Evolutionary conservation across 192 early-diverging fungal species (phyloP), one percentile per base, ranked within the genome.

Genomic region (Coemansia guatemalensis): DNA sequence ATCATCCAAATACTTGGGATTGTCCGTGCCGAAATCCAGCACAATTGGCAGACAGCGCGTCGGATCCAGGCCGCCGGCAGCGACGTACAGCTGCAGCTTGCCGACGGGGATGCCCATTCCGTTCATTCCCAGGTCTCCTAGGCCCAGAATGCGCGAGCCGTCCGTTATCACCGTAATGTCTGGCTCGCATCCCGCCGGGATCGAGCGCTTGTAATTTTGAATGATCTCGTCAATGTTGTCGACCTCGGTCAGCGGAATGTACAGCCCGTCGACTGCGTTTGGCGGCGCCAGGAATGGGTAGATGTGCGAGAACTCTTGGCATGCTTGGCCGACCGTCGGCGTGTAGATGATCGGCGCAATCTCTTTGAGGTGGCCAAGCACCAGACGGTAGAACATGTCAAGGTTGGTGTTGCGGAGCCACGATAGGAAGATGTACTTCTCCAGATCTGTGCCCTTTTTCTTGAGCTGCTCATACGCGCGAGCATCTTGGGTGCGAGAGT

Each of bases 41-140:
- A 89, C 88, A 66, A 98, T 93, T 20, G 96, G 96, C 33, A 98
- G 85, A 47, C 93, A 94, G 58, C 86, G 83, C 60, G 85, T 64
- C 60, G 94, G 96, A 65, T 95, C 86, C 53, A 98, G 86, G 47
- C 95, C 95, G 18, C 86, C 90, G 49, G 86, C 91, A 9, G 88
- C 90, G 7, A 93, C 88, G 62, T 96, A 97, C 26, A 98, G 85
- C 64, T 93, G 93, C 33, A 98, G 89, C 74, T 96, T 98, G 71
- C 94, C 95, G 27, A 96, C 89, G 18, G 93, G 91, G 64, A 98
- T 98, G 51, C 94, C 93, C 88, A 96, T 93, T 41, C 96, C 96
- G 73, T 93, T 93, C 53, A 96, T 87, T 70, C 95, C 96, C 32
- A 95, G 85, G 72, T 97, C 95, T 56, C 96, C 96, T 23, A 96